Conservation (phyloP, 257 asterid species). For the Osmanthus fragrans region DNA sequence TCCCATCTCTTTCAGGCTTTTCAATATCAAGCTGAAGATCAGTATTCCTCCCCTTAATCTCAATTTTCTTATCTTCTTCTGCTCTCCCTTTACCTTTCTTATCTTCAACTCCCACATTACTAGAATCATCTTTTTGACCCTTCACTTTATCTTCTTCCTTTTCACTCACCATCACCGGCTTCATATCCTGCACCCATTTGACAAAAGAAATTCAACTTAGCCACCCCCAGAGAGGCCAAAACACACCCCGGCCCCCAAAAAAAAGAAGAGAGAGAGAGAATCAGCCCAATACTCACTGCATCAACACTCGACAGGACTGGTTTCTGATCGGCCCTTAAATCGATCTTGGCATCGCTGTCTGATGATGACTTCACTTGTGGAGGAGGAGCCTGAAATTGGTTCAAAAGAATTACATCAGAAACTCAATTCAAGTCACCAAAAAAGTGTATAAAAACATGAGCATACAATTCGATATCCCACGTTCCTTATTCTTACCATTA, state of each 20-base stretch:
- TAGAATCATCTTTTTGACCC: slow-evolving; percentile 29
- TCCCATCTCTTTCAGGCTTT: slow-evolving; percentile 53
- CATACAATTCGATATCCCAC: slow-evolving; percentile 26
- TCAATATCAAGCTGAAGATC: slow-evolving; percentile 71
- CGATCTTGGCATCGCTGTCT: slow-evolving; percentile 46
- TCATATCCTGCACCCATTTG: slow-evolving; percentile 39
- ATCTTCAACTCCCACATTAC: slow-evolving; percentile 38
- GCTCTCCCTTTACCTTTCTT: slow-evolving; percentile 33
- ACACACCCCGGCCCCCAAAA: too few relatives aligned
- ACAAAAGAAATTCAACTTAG: not conserved
- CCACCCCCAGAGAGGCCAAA: slow-evolving; percentile 3
- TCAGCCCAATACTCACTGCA: too few relatives aligned
- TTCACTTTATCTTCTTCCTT: slow-evolving; percentile 42
- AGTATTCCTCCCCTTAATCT: slow-evolving; percentile 43
- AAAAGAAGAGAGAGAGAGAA: too few relatives aligned
- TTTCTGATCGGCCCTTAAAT: slow-evolving; percentile 13
- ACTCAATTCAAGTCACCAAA: not conserved
- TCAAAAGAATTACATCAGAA: not conserved
- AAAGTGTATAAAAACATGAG: not conserved
- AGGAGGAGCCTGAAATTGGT: slow-evolving; percentile 78
- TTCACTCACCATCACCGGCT: slow-evolving; percentile 12
- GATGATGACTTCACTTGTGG: slow-evolving; percentile 66
- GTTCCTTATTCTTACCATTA: slow-evolving; percentile 49
- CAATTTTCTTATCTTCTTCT: slow-evolving; percentile 43
- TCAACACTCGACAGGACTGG: too few relatives aligned